Conservation (phyloP, 164 flowering plant genomes). For the Brasenia schreberi region DNA sequence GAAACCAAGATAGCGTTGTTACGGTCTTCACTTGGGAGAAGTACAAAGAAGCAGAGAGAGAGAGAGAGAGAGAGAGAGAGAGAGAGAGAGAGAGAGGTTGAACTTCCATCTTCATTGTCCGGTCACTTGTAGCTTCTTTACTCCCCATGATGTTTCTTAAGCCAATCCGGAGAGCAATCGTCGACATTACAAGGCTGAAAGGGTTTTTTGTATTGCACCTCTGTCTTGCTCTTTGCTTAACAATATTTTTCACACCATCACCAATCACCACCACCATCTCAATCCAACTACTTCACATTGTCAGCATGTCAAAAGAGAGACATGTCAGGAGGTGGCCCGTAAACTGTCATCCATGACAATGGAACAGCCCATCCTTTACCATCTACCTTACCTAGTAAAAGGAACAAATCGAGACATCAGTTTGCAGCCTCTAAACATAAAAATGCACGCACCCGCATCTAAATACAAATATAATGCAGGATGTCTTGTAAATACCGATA, state of each 20-base stretch:
- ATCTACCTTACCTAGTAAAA: conserved; percentile 34
- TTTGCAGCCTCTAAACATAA: too few relatives aligned
- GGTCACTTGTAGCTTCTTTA: neutral
- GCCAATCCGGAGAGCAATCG: neutral
- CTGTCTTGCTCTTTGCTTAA: too few relatives aligned
- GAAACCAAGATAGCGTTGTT: too few relatives aligned
- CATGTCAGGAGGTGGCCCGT: conserved; percentile 88
- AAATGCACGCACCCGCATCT: too few relatives aligned
- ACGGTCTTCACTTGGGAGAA: too few relatives aligned
- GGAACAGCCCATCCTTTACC: conserved; percentile 60
- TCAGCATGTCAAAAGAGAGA: conserved; percentile 43
- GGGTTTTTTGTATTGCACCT: neutral
- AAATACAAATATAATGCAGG: too few relatives aligned
- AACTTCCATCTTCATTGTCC: too few relatives aligned
- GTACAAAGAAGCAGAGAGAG: too few relatives aligned
- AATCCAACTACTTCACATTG: neutral
- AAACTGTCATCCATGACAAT: conserved; percentile 72
- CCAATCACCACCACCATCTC: neutral
- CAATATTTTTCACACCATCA: neutral
- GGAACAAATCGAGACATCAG: neutral
- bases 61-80: too few relatives aligned
- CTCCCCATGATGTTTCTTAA: neutral
- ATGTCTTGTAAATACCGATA: too few relatives aligned
- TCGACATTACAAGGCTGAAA: neutral
- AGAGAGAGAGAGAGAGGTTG: too few relatives aligned